A percentile compares a stretch with the other conserved stretches of the same genome.
Conservation (phyloP, 2,329 filamentous ascomycete species). For the Ustulina deusta region DNA sequence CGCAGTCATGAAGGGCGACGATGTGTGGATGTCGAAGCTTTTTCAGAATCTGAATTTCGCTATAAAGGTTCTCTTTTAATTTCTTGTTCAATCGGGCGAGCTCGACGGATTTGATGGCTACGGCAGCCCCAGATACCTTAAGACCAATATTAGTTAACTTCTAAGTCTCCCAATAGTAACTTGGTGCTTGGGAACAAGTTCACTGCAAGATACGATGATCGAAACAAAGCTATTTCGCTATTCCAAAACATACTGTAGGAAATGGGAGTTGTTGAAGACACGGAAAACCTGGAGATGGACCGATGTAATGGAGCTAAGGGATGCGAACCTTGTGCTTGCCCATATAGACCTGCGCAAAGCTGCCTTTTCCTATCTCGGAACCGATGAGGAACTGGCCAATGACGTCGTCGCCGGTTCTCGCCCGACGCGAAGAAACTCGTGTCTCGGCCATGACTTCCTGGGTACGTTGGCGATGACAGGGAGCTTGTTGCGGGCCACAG, state of each 20-base stretch:
- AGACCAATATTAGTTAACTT: conserved; percentile 41
- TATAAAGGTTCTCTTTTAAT: conserved; percentile 93
- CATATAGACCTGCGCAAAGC: conserved; percentile 95
- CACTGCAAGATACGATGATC: neutral
- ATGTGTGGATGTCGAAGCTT: conserved; percentile 96
- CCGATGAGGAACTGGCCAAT: conserved; percentile 85
- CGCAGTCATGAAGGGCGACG: conserved; percentile 93
- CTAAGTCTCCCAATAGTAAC: conserved; percentile 7
- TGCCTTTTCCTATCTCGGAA: conserved; percentile 94
- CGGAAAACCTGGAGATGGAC: conserved; percentile 23
- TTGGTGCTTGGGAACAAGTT: conserved; percentile 4
- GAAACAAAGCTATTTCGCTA: conserved; percentile 14
- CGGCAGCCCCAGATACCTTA: conserved; percentile 82
- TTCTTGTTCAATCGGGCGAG: conserved; percentile 92
- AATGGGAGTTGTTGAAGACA: conserved; percentile 29
- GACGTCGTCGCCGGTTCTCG: conserved; percentile 55
- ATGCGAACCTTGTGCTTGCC: conserved; percentile 82
- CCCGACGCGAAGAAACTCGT: conserved; percentile 51
- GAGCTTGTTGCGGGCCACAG: conserved; percentile 50
- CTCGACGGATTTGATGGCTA: conserved; percentile 97
- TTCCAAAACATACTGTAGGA: conserved; percentile 24
- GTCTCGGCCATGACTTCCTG: conserved; percentile 53
- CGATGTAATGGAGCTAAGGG: conserved; percentile 22
- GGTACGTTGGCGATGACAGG: conserved; percentile 51
- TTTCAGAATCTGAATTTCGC: conserved; percentile 95